Evolutionary conservation across 495 filamentous ascomycete genomes (phyloP).

Genomic region (Saxophila tyrrhenica): DNA sequence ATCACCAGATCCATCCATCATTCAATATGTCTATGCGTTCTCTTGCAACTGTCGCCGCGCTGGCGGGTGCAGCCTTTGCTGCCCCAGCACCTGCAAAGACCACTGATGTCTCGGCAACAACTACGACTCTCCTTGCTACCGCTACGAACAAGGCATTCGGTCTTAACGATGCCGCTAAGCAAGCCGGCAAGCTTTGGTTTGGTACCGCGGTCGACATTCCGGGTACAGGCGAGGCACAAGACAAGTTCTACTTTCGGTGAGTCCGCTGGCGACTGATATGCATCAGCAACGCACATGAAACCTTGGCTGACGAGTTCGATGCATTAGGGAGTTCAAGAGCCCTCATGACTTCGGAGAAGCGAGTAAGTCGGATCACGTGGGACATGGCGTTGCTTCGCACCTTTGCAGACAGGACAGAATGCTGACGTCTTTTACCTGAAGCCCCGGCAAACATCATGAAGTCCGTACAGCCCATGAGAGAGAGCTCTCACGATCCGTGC

Average conservation of each 20-base stretch:
- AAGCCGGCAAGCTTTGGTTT: conserved; percentile 16
- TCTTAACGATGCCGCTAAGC: conserved; percentile 9
- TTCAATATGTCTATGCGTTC: conserved; percentile 13
- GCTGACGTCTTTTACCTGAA: no score
- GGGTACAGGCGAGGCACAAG: background rate
- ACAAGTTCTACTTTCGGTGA: background rate
- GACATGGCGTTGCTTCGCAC: no score
- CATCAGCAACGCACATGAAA: background rate
- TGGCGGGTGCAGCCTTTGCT: conserved; percentile 9
- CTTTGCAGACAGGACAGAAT: no score
- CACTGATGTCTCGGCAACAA: conserved; percentile 1
- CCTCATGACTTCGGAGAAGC: conserved; percentile 41
- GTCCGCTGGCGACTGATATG: no score
- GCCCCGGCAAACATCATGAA: conserved; percentile 44
- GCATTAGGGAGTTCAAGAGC: conserved; percentile 32
- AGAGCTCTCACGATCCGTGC: background rate
- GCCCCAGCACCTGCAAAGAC: conserved; percentile 3
- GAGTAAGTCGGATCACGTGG: no score
- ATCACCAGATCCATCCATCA: background rate
- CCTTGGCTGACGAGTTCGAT: conserved; percentile 28
- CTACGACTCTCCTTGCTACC: background rate
- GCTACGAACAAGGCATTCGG: conserved; percentile 2
- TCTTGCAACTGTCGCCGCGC: conserved; percentile 4
- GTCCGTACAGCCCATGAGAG: no score
- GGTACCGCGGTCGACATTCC: conserved; percentile 16